These are phyloP conservation scores for Cladosporium sp. DNA, from an alignment of 2,329 filamentous ascomycete species.

Conservation along the genomic window DNA sequence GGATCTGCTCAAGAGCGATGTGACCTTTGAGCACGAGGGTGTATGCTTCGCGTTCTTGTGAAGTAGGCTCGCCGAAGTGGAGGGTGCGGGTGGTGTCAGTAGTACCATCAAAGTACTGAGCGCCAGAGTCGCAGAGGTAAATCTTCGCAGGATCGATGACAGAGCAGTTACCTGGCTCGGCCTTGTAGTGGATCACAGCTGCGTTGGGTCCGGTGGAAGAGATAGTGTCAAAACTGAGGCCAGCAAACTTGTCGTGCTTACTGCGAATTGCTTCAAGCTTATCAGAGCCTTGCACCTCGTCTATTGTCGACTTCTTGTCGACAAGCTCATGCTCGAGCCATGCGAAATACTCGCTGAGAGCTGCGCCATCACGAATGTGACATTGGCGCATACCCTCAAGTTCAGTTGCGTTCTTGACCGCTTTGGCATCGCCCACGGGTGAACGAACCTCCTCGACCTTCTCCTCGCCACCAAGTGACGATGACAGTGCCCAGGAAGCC, in stretches of 20 bases:
- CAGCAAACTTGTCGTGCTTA: conserved; percentile 71
- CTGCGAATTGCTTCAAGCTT: conserved; percentile 76
- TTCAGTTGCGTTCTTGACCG: conserved; percentile 87
- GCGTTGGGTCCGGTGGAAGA: conserved; percentile 91
- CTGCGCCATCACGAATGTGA: conserved; percentile 88
- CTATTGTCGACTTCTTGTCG: conserved; percentile 61
- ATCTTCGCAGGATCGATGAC: conserved; percentile 78
- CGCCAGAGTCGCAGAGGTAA: conserved; percentile 95
- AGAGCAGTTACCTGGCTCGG: conserved; percentile 76
- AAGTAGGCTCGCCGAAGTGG: conserved; percentile 81
- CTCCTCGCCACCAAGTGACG: conserved; percentile 78
- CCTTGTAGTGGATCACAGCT: conserved; percentile 93
- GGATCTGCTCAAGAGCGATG: conserved; percentile 77
- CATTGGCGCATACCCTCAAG: conserved; percentile 89
- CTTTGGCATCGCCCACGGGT: conserved; percentile 85
- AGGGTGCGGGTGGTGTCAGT: conserved; percentile 93
- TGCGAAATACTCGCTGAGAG: conserved; percentile 86
- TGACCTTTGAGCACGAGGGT: conserved; percentile 93
- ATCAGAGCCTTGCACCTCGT: conserved; percentile 88
- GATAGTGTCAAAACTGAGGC: conserved; percentile 91
- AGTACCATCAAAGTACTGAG: conserved; percentile 93
- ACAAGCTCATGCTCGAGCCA: conserved; percentile 91
- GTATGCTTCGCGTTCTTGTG: conserved; percentile 81
- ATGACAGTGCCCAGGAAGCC: conserved; percentile 87
- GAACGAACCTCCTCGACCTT: conserved; percentile 83